These are phyloP conservation scores for Gossypium australe DNA, from an alignment of 345 rosid species.

Conservation along the genomic window DNA sequence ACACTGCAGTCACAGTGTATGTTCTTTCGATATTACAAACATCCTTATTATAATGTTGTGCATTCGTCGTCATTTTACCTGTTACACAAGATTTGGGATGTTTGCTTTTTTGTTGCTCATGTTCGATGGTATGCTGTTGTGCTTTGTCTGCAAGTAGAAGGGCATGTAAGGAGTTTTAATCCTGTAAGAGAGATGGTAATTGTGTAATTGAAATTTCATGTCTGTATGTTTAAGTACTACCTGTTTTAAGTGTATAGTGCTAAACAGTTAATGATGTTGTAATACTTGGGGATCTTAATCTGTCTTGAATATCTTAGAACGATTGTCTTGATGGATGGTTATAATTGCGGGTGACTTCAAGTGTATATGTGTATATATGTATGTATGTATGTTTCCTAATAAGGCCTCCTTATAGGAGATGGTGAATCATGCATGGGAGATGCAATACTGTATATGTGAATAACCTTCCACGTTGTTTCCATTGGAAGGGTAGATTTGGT, in stretches of 20 bases:
- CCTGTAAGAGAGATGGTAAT: not conserved
- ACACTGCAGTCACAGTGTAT: constrained; percentile 1
- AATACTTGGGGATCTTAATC: not conserved
- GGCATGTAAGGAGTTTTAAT: not conserved
- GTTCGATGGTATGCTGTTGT: not conserved
- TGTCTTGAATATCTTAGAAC: not conserved
- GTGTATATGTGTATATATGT: not conserved
- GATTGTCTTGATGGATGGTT: not conserved
- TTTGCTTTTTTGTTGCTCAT: not conserved
- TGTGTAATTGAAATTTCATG: not conserved
- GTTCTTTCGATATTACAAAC: constrained; percentile 1
- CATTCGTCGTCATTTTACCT: not conserved
- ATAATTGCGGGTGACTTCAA: not conserved
- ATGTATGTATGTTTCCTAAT: not conserved
- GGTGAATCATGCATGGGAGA: too few species aligned
- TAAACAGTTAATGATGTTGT: not conserved
- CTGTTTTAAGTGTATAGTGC: not conserved
- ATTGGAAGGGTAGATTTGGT: too few species aligned
- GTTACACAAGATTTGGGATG: constrained; percentile 4
- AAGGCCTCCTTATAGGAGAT: not conserved
- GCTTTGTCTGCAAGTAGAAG: not conserved
- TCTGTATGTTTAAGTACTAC: not conserved
- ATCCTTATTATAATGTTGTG: constrained; percentile 16
- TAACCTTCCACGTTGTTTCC: too few species aligned
- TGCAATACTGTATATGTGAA: too few species aligned